Conservation (phyloP, 1,284 basidiomycete species). For the Somion occarium region DNA sequence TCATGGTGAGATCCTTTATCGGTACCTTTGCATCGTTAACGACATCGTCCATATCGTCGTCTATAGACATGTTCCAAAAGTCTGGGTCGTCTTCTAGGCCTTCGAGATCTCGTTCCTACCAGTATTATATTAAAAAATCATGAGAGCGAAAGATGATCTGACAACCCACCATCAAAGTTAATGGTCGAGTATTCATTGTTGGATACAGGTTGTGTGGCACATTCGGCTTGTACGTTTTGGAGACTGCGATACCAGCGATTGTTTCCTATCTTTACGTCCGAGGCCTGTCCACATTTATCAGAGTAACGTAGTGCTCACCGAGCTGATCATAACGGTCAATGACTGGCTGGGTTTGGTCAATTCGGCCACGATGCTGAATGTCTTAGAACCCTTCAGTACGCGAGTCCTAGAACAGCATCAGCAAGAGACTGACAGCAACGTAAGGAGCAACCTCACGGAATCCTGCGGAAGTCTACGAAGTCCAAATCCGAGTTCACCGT, state of each 20-base stretch:
- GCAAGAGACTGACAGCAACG: constrained; percentile 2
- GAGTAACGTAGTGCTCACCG: constrained; percentile 39
- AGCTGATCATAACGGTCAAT: constrained; percentile 57
- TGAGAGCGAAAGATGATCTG: not conserved
- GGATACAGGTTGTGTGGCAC: constrained; percentile 56
- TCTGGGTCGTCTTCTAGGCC: constrained; percentile 61
- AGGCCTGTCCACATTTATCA: not conserved
- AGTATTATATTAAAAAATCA: constrained; percentile 7
- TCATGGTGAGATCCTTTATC: constrained; percentile 31
- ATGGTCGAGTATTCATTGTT: constrained; percentile 64
- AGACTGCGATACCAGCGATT: constrained; percentile 56
- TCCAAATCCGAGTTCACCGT: constrained; percentile 68
- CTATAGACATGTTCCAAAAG: constrained; percentile 52
- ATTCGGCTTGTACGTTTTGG: constrained; percentile 50
- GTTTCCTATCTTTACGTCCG: too few species aligned
- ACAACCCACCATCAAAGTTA: constrained; percentile 46
- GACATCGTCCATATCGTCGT: constrained; percentile 31
- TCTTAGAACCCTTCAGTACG: constrained; percentile 48
- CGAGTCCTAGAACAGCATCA: constrained; percentile 49
- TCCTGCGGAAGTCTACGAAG: constrained; percentile 72
- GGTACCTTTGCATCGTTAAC: constrained; percentile 16
- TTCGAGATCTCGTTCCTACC: constrained; percentile 46
- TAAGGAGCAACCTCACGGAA: constrained; percentile 44
- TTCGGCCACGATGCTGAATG: constrained; percentile 51
- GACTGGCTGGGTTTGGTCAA: constrained; percentile 72